Percentiles rank a stretch among this genome's conserved stretches.
Conservation (phyloP, 2,329 filamentous ascomycete genomes). For the Penicillium verrucosum region DNA sequence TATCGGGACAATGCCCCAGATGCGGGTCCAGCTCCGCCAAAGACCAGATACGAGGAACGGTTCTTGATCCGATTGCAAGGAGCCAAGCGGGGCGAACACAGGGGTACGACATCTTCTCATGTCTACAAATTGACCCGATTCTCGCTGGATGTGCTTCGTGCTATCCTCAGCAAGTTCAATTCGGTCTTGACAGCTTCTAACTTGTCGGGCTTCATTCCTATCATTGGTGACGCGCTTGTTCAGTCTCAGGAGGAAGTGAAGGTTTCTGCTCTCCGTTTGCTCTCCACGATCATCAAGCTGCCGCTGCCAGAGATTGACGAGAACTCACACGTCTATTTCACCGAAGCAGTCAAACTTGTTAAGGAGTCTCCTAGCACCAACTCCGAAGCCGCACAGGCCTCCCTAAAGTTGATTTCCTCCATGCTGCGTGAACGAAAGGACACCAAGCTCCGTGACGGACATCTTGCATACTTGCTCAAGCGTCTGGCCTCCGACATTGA, state of each 20-base stretch:
- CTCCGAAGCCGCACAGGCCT: constrained; percentile 80
- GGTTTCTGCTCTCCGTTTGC: constrained; percentile 78
- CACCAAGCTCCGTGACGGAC: constrained; percentile 72
- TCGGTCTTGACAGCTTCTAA: constrained; percentile 75
- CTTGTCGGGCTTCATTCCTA: constrained; percentile 78
- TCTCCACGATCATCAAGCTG: constrained; percentile 80
- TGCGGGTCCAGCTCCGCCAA: constrained; percentile 22
- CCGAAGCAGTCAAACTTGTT: constrained; percentile 79
- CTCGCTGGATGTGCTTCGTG: constrained; percentile 78
- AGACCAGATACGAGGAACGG: constrained; percentile 42
- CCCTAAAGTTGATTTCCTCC: constrained; percentile 81
- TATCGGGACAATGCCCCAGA: constrained; percentile 62
- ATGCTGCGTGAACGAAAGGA: constrained; percentile 77
- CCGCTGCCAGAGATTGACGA: constrained; percentile 68
- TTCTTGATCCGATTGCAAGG: constrained; percentile 77
- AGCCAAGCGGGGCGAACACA: constrained; percentile 69
- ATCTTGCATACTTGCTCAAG: constrained; percentile 76
- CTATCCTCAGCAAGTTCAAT: constrained; percentile 81
- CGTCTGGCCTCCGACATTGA: constrained; percentile 85
- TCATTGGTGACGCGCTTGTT: constrained; percentile 82
- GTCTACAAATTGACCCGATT: constrained; percentile 86
- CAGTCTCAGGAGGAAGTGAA: constrained; percentile 89
- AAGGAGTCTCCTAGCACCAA: constrained; percentile 73
- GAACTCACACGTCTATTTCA: constrained; percentile 72
- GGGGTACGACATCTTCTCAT: constrained; percentile 71